Evolutionary conservation across 2,329 filamentous ascomycete genomes (phyloP), one percentile per base, ranked within the genome.

Genomic region (Xylariaceae sp.): DNA sequence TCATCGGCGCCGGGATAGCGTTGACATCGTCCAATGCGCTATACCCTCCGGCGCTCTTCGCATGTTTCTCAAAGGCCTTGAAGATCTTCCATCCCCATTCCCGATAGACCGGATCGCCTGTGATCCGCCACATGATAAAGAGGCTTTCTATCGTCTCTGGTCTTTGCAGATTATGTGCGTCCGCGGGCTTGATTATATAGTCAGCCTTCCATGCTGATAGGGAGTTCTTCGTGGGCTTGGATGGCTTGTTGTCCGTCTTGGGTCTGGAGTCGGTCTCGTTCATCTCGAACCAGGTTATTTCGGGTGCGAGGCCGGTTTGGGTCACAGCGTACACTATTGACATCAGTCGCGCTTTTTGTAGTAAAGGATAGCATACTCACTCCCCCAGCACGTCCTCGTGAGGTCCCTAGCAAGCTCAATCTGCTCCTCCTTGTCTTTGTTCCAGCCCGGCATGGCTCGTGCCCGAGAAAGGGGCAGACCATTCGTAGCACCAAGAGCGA

Each of bases 31-130:
- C 57, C 6, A 69, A 39, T 8, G 65, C 67, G 18, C 64, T 64
- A 42, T 67, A 69, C 1, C 67, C 51, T 13, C 56, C 50, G 35
- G 57, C 45, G 2, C 64, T 6, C 18, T 62, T 65, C 1, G 67
- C 66, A 49, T 69, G 82, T 68, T 89, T 87, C 72, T 92, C 79
- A 71, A 97, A 97, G 0, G 87, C 85, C 71, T 90, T 85, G 77
- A 97, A 97, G 86, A 97, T 97, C 69, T 96, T 87, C 93, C 93
- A 97, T 8, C 93, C 93, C 92, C 92, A 96, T 68, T 96, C 85
- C 23, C 93, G 83, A 74, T 97, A 97, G 62, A 85, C 86, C 23
- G 83, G 80, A 63, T 97, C 91, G 34, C 88, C 90, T 0, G 93
- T 97, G 73, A 97, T 94, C 60, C 93, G 87, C 88, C 92, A 97